Percentiles rank a stretch among this genome's conserved stretches.
Evolutionary conservation across 345 rosid species (phyloP).

Genomic region (Dipteronia sinensis): DNA sequence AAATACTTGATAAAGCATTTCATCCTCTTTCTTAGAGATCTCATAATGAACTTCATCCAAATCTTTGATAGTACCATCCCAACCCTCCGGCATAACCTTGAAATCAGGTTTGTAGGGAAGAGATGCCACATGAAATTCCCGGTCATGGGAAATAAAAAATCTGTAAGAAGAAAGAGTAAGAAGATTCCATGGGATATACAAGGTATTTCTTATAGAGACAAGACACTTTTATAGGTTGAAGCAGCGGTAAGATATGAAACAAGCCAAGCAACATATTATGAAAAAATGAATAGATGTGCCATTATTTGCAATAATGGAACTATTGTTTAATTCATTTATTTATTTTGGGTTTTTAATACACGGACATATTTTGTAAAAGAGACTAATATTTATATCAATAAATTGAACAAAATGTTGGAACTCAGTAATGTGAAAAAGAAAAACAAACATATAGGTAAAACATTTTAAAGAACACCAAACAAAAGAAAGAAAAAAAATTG

Average conservation of each 20-base stretch:
- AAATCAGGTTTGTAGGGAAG: slow-evolving; percentile 92
- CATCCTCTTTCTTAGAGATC: slow-evolving; percentile 98
- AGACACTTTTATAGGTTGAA: neutral
- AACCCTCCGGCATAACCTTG: slow-evolving; percentile 98
- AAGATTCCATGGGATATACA: neutral
- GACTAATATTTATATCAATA: neutral
- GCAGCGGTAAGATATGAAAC: neutral
- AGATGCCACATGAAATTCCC: slow-evolving; percentile 96
- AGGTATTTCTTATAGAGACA: neutral
- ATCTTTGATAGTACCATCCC: slow-evolving; percentile 94
- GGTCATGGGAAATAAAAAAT: slow-evolving; percentile 79
- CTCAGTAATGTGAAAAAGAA: neutral
- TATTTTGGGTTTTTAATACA: neutral
- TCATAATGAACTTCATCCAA: slow-evolving; percentile 93
- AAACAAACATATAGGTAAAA: neutral
- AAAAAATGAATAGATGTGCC: neutral
- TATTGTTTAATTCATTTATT: neutral
- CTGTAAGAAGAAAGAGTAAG: slow-evolving; percentile 38
- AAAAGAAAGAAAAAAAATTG: neutral
- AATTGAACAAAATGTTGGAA: neutral
- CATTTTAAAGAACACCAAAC: neutral
- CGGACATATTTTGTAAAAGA: neutral
- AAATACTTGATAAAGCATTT: slow-evolving; percentile 82
- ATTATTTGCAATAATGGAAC: neutral
- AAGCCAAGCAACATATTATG: neutral